Base-by-base conservation (phyloP, 2,329 filamentous ascomycete genomes). In the Fusarium citri region DNA sequence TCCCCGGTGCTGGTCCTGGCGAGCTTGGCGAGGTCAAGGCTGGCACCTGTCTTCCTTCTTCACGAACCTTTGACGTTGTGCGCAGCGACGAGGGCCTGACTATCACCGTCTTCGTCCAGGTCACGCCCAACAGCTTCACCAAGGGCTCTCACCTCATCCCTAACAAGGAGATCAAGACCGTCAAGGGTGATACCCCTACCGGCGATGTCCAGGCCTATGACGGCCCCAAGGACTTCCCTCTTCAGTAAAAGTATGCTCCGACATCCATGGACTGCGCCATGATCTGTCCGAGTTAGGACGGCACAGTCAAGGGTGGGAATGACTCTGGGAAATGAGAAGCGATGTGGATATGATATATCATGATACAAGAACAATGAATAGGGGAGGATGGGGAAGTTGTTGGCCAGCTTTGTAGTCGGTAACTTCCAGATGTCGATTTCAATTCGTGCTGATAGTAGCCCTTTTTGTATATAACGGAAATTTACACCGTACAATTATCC, bases 171-270 rank as follows among this genome's bases (percentile, higher is more conserved):
- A 34, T 55, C 11, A 53, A 53, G 50, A 28, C 23, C 10, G 25
- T 42, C 12, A 55, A 55, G 51, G 51, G 51, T 26, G 50, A 53
- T 9, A 53, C 34, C n/a, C 20, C 26, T 5, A 55, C 40, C 15
- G 42, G 30, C 3, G n/a, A 45, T 31, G 20, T 10, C 51, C 40
- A 55, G 12, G 40, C 26, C 11, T 55, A 55, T 6, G 20, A 7
- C 4, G 51, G 51, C 26, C 40, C 51, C 8, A 45, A 45, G 51
- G 26, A 55, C 26, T 55, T 55, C 51, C 51, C 51, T 31, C 40
- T 55, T 6, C 26, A 55, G 51, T 55, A 55, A 55, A 26, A 11
- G 20, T 23, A 50, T 40, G 8, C 22, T 50, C 45, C 18, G 6
- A 28, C 2, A n/a, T n/a, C 30, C 8, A 5, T 37, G 22, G 48